Evolutionary conservation across 495 filamentous ascomycete genomes (phyloP), one percentile per base, ranked within the genome.

Genomic region (Lasiosphaeris hirsuta): DNA sequence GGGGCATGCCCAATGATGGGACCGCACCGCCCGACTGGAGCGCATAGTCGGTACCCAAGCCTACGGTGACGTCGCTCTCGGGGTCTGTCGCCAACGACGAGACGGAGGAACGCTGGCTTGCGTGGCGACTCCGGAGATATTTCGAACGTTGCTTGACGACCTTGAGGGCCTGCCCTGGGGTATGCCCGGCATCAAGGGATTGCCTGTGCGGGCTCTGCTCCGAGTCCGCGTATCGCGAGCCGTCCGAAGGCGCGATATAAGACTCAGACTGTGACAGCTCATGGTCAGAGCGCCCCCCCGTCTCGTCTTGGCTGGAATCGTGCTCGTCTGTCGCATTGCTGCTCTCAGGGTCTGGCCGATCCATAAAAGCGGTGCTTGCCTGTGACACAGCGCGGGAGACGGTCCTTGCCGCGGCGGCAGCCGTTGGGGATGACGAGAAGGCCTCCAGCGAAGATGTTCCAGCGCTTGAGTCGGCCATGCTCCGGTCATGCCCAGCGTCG

Each of bases 21-120:
- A 79, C 78, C 10, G 90, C 88, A 10, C 91, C 91, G 35, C 90
- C 91, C 4, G 90, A 87, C 66, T 92, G 90, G 39, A 93, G 80
- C 15, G 90, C 90, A 74, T 86, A 95, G 67, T 96, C 91, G 14
- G 86, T 87, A n/a, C 88, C 88, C 37, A 89, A 59, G 1, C 75
- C 74, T 6, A 78, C 69, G 3, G 86, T 90, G 6, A 80, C 81
- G 65, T 92, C 90, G 61, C 86, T 91, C 30, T 81, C 72, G 1
- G 67, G 81, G 80, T 70, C 82, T 44, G 86, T 86, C n/a, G 81
- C 72, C 34, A 86, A 75, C 1, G 89, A 91, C 0, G 92, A 94
- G 13, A 83, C 78, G 4, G 90, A 93, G 18, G 90, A 90, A 33
- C 87, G 84, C 70, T 91, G 83, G 60, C 88, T 86, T n/a, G 81